Percentiles rank a stretch among this genome's conserved stretches.
phyloP scores from a whole-genome alignment of 1,284 basidiomycete species.

The Malassezia sp. region DNA sequence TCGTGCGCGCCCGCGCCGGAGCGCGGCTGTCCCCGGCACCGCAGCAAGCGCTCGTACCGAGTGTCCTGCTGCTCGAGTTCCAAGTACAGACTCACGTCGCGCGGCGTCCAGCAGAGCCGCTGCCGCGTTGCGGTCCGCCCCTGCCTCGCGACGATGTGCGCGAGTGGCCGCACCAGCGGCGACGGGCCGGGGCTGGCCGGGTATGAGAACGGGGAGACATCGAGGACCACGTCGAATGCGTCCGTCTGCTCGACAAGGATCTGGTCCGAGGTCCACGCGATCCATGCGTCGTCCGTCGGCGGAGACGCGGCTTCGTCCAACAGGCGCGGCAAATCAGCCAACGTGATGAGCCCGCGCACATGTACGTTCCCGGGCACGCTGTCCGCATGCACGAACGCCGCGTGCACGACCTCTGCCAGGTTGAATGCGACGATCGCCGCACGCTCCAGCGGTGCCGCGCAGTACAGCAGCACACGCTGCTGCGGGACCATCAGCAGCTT shows the following conservation, averaged over 20 bases:
- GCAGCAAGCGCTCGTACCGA: conserved; percentile 4
- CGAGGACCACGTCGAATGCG: conserved; percentile 7
- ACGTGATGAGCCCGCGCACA: conserved; percentile 3
- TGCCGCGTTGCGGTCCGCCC: not conserved
- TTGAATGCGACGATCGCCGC: conserved; percentile 13
- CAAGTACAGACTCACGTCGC: conserved; percentile 9
- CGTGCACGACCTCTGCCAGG: conserved; percentile 12
- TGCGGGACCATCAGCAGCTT: conserved; percentile 8
- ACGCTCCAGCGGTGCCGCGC: conserved; percentile 13
- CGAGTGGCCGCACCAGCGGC: not conserved
- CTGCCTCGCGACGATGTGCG: not conserved
- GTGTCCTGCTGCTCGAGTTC: conserved; percentile 15
- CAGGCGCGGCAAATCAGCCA: conserved; percentile 7
- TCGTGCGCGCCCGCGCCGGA: conserved; percentile 10
- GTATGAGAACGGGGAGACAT: conserved; percentile 8
- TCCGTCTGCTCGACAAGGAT: conserved; percentile 8
- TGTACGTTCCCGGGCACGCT: conserved; percentile 6
- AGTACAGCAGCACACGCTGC: conserved; percentile 12
- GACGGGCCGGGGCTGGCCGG: not conserved
- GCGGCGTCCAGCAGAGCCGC: conserved; percentile 2
- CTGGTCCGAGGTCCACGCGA: conserved; percentile 14
- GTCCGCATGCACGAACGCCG: conserved; percentile 9
- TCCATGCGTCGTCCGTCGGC: conserved; percentile 3
- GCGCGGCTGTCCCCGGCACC: not conserved
- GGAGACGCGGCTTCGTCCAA: not conserved